Base-by-base conservation (phyloP, 2,329 filamentous ascomycete genomes). In the Colletotrichum spinosum region DNA sequence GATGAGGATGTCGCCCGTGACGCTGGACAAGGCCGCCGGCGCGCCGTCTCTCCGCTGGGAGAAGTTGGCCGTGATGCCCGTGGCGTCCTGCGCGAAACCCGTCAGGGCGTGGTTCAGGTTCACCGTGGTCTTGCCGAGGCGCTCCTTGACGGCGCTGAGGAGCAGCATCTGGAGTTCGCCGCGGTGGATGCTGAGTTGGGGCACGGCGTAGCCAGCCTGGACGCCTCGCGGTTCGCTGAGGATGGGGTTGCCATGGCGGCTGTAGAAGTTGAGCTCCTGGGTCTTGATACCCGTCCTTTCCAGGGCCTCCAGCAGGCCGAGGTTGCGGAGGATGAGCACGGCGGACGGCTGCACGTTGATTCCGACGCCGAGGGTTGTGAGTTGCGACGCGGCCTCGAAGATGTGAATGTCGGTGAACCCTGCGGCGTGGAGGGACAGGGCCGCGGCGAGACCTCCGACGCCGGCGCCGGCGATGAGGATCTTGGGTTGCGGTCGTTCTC, bases 381-480 rank as follows among this genome's bases (percentile, higher is more conserved):
- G 60, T 13, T 63, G 60, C 5, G 54, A 58, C 35, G 62, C 39
- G 35, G 58, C 57, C 13, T 55, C 52, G 13, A 62, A 62, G 52
- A 66, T 45, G 37, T 56, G 57, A 42, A 61, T 61, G 46, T 66
- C 33, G 13, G 57, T 55, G 57, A 62, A 53, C 2, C 62, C 62
- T 9, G 52, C 58, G 34, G 57, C 59, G 52, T 61, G 58, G n/a
- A 66, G 53, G 11, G 63, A 66, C 13, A 66, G 49, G 4, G 63
- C 63, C 10, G 63, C n/a, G 12, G 58, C 59, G 10, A 66, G 53
- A 46, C 63, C 63, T 15, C 58, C 63, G 8, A 56, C 56, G 10
- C 57, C 57, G 49, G 73, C 72, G 6, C 72, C 73, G 42, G 73
- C 73, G 6, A 74, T 73, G 44, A 72, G 70, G 13, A 70, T 72